Evolutionary conservation across 371 early-diverging fungal genomes (phyloP), one percentile per base, ranked within the genome.

Genomic region (Cokeromyces recurvatus): DNA sequence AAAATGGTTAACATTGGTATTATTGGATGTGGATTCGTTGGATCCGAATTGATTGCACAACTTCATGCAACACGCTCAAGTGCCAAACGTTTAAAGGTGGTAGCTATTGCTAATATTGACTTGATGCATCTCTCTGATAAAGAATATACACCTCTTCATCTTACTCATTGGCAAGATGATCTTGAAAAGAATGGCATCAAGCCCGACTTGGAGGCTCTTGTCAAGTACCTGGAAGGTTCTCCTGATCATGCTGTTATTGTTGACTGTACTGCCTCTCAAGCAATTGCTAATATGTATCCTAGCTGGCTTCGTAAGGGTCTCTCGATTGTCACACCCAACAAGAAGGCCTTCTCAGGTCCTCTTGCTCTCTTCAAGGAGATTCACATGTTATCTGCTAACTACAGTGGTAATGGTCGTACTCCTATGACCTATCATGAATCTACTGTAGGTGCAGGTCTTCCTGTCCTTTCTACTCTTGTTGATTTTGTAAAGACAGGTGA

Each of bases 371-470:
- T 79, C 73, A 77, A 81, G 40, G 73, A 77, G 55, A 91, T 96
- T 55, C 59, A 66, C 35, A 59, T 71, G 21, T 53, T 81, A 51
- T 57, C 83, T 15, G 61, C 59, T 35, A 69, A 69, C 40, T 53
- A 53, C 9, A 46, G 46, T 27, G 49, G 41, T 10, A 48, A 48
- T 15, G 49, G 49, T 32, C 49, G 49, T 15, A 66, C 66, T n/a
- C 81, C 83, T 11, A 51, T 82, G 15, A 83, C 85, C 29, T 41
- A 83, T 64, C 94, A 97, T 61, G 98, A 98, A 69, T 79, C 91
- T 27, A 97, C 96, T 15, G 97, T 96, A n/a, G 98, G 98, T 39
- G 98, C 98, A 29, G 98, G 98, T 31, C 78, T 98, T 46, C 98
- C 98, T 19, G 86, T 97, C n/a, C 71, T 98, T 37, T 81, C 76